A percentile compares a stretch with the other conserved stretches of the same genome.
Evolutionary conservation across 2,329 filamentous ascomycete species (phyloP).

Genomic region (Sphaerulina populicola): DNA sequence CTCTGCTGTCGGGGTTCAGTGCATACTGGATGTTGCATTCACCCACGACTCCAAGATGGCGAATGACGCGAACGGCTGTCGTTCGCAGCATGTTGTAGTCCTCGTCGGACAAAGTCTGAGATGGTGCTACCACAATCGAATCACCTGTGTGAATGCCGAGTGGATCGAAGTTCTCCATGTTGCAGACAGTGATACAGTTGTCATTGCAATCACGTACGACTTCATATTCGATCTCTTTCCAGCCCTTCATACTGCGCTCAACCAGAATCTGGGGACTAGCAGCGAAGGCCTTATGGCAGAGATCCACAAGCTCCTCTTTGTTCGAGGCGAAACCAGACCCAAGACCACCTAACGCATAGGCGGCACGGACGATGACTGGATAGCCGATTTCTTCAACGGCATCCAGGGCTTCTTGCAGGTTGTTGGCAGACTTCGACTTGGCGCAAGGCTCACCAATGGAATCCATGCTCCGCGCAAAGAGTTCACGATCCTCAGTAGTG

Average conservation of each 20-base stretch:
- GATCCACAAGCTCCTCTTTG: constrained; percentile 68
- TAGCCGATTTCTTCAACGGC: constrained; percentile 88
- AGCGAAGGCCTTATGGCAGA: constrained; percentile 91
- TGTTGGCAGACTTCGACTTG: constrained; percentile 89
- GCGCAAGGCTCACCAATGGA: constrained; percentile 96
- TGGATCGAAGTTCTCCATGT: constrained; percentile 99
- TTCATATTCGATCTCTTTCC: constrained; percentile 99
- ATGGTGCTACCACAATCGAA: constrained; percentile 94
- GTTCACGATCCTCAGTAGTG: constrained; percentile 93
- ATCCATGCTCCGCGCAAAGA: constrained; percentile 97
- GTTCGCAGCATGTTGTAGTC: constrained; percentile 99
- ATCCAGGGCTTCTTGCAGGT: constrained; percentile 76
- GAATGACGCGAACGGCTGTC: constrained; percentile 92
- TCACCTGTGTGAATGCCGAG: constrained; percentile 97
- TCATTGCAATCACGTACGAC: constrained; percentile 91
- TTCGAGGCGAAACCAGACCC: constrained; percentile 94
- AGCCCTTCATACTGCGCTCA: constrained; percentile 98
- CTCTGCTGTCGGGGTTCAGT: constrained; percentile 84
- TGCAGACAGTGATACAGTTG: constrained; percentile 99
- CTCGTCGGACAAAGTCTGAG: constrained; percentile 91
- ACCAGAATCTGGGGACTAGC: constrained; percentile 93
- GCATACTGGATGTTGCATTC: constrained; percentile 99
- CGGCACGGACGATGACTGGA: constrained; percentile 92
- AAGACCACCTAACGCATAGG: constrained; percentile 88
- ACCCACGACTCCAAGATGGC: constrained; percentile 91